These are phyloP conservation scores for Arxiozyma slooffiae DNA, from an alignment of 1,139 yeast species.

Conservation along the genomic window DNA sequence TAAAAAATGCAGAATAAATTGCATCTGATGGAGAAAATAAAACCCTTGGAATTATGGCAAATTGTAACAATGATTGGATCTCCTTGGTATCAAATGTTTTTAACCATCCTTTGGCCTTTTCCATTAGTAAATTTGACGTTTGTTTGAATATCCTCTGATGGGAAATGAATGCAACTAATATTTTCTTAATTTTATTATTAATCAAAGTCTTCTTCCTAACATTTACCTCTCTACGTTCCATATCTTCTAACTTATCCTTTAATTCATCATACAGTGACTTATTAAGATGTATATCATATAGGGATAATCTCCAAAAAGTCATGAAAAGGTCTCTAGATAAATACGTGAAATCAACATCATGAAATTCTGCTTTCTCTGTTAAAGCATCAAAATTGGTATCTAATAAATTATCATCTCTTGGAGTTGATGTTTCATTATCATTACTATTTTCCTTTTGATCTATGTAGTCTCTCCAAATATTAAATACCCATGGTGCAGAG, in stretches of 20 bases:
- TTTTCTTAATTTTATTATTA: constrained; percentile 18
- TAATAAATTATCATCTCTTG: neutral
- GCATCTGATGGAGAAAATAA: constrained; percentile 83
- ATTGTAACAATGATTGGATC: constrained; percentile 41
- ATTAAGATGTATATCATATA: constrained; percentile 64
- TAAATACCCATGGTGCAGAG: constrained; percentile 62
- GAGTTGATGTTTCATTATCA: constrained; percentile 1
- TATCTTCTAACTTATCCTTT: constrained; percentile 33
- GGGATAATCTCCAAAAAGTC: constrained; percentile 63
- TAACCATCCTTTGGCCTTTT: constrained; percentile 28
- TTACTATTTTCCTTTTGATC: constrained; percentile 11
- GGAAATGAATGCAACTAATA: constrained; percentile 28
- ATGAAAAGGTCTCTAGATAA: constrained; percentile 43
- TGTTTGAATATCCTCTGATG: constrained; percentile 28
- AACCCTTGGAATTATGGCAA: constrained; percentile 67
- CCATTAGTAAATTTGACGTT: constrained; percentile 24
- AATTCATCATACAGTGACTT: constrained; percentile 44
- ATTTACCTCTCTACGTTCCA: constrained; percentile 18
- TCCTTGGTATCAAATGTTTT: constrained; percentile 15
- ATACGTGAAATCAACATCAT: constrained; percentile 31
- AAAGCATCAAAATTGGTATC: constrained; percentile 22
- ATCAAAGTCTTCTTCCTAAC: constrained; percentile 16
- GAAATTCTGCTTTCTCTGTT: constrained; percentile 17
- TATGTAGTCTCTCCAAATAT: constrained; percentile 55
- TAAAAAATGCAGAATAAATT: constrained; percentile 53